phyloP scores from a whole-genome alignment of 225 moss, liverwort and hornwort species.

The Marchantia paleacea region DNA sequence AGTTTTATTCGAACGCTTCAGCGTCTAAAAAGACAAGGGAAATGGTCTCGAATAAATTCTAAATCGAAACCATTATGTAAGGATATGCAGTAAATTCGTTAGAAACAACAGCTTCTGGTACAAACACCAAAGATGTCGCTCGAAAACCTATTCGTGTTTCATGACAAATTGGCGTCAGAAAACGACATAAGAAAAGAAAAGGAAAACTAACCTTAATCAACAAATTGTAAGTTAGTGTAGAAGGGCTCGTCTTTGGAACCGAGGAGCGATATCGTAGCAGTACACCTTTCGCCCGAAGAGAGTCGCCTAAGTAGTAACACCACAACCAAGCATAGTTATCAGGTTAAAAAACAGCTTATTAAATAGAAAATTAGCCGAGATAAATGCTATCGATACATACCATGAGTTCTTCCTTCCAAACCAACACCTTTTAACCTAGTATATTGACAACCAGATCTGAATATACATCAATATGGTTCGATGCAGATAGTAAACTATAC shows the following conservation, averaged over 20 bases:
- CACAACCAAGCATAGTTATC: not conserved
- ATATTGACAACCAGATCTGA: not conserved
- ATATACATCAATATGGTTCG: not conserved
- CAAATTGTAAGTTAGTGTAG: conserved; percentile 81
- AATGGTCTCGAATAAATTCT: no score
- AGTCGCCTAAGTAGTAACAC: conserved; percentile 55
- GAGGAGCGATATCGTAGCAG: conserved; percentile 89
- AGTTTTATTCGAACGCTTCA: no score
- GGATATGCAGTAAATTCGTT: no score
- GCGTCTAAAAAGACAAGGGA: no score
- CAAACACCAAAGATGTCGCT: no score
- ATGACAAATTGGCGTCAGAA: not conserved
- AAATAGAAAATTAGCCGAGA: not conserved
- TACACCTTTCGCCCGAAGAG: conserved; percentile 84
- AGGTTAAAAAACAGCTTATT: not conserved
- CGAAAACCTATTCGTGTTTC: no score
- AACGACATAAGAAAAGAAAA: not conserved
- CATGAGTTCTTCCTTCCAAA: not conserved
- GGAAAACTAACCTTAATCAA: conserved; percentile 64
- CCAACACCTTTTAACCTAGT: not conserved
- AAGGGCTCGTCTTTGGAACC: conserved; percentile 62
- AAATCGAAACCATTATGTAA: no score
- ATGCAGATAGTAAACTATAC: not conserved
- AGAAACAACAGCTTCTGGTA: no score
- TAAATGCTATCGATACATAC: not conserved